phyloP scores from a whole-genome alignment of 192 early-diverging fungal species.

The Coemansia sp. region DNA sequence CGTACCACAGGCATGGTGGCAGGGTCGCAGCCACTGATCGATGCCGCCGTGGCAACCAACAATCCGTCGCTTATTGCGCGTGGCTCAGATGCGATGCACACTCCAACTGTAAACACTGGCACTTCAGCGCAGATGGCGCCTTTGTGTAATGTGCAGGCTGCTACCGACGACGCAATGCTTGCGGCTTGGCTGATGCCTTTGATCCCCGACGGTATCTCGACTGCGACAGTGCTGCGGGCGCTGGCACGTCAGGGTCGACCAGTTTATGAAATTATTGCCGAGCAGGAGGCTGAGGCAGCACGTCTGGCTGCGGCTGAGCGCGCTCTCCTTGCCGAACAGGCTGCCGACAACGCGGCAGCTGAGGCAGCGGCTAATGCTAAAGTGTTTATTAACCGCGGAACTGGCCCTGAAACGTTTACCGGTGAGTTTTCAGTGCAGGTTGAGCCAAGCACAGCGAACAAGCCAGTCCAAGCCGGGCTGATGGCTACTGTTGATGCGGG shows the following conservation, averaged over 20 bases:
- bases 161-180: constrained; percentile 26
- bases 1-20: constrained; percentile 11
- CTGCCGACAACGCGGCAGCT: constrained; percentile 15
- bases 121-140: constrained; percentile 7
- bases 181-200: constrained; percentile 43
- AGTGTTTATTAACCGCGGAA: constrained; percentile 25
- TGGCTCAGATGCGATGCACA: constrained; percentile 16
- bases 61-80: constrained; percentile 23
- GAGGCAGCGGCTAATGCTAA: constrained; percentile 25
- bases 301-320: constrained; percentile 22
- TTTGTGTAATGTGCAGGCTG: constrained; percentile 14
- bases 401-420: constrained; percentile 12
- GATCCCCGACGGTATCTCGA: constrained; percentile 28
- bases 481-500: constrained; percentile 14
- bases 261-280: constrained; percentile 31
- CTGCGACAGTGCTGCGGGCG: constrained; percentile 27
- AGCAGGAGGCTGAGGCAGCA: constrained; percentile 29
- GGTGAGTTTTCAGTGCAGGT: constrained; percentile 35
- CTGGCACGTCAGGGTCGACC: constrained; percentile 37
- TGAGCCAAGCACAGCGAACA: constrained; percentile 17
- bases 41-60: constrained; percentile 18
- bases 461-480: constrained; percentile 18
- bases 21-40: constrained; percentile 12
- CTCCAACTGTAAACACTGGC: not conserved
- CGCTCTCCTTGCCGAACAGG: constrained; percentile 21